Percentiles rank a stretch among this genome's conserved stretches.
Conservation (phyloP, 768 basidiomycete species). For the Tylopilus balloui region DNA sequence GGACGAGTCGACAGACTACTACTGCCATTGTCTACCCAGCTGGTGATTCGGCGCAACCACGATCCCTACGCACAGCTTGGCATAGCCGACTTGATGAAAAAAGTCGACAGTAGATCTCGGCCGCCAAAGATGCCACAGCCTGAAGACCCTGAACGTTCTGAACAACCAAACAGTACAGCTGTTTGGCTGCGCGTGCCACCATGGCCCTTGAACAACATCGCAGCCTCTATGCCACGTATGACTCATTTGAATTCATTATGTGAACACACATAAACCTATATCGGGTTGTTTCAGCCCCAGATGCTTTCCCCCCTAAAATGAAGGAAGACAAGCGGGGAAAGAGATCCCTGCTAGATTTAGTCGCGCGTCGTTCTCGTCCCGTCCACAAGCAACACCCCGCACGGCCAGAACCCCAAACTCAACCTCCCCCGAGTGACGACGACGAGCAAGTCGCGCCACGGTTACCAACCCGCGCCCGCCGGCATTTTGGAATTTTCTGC, state of each 20-base stretch:
- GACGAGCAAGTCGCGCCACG: slow-evolving; percentile 10
- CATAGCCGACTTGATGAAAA: slow-evolving; percentile 31
- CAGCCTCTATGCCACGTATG: slow-evolving; percentile 38
- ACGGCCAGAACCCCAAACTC: slow-evolving; percentile 8
- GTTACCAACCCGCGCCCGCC: slow-evolving; percentile 14
- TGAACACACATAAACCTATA: slow-evolving; percentile 4
- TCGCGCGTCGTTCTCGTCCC: slow-evolving; percentile 20
- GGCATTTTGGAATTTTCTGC: slow-evolving; percentile 37
- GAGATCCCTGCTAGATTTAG: slow-evolving; percentile 5
- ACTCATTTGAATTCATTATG: not conserved
- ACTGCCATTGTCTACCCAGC: slow-evolving; percentile 29
- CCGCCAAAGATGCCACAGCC: slow-evolving; percentile 17
- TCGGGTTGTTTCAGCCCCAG: slow-evolving; percentile 34
- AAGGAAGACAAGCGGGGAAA: slow-evolving; percentile 15
- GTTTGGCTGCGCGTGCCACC: slow-evolving; percentile 16
- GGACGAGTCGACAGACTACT: slow-evolving; percentile 33
- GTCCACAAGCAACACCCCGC: slow-evolving; percentile 24
- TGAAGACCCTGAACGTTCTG: no score
- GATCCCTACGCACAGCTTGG: slow-evolving; percentile 33
- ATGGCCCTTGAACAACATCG: slow-evolving; percentile 22
- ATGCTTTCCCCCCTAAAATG: slow-evolving; percentile 30
- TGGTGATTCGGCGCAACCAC: slow-evolving; percentile 27
- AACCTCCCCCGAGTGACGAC: slow-evolving; percentile 3
- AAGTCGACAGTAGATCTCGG: slow-evolving; percentile 11
- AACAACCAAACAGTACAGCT: slow-evolving; percentile 9